Conservation (phyloP, 2,329 filamentous ascomycete species). For the Neofusicoccum ribis region DNA sequence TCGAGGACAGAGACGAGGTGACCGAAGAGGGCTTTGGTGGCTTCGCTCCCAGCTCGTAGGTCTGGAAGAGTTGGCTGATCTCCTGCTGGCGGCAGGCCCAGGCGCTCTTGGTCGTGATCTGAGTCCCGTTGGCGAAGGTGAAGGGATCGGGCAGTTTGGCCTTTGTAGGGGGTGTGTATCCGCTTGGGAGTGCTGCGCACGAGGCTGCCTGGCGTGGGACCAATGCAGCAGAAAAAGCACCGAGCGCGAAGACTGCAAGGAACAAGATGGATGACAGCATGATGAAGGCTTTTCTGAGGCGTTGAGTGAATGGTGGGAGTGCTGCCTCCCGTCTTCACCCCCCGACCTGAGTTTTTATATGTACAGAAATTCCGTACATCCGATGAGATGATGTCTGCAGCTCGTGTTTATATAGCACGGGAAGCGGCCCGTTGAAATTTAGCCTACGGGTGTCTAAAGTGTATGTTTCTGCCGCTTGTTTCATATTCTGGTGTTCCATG, state of each 20-base stretch:
- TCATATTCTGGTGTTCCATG: neutral
- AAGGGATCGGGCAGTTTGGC: conserved; percentile 41
- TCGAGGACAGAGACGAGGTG: conserved; percentile 33
- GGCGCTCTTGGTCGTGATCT: conserved; percentile 36
- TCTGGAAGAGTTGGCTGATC: conserved; percentile 37
- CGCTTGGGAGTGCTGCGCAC: conserved; percentile 26
- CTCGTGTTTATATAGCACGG: neutral
- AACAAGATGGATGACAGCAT: neutral
- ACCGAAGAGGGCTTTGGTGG: conserved; percentile 38
- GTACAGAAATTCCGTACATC: neutral
- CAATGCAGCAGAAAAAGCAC: neutral
- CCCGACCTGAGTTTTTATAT: neutral
- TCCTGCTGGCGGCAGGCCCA: conserved; percentile 41
- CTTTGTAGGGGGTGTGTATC: conserved; percentile 32
- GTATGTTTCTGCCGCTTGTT: neutral
- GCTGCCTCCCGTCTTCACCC: neutral
- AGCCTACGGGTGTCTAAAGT: neutral
- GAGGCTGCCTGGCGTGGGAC: neutral
- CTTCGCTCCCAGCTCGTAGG: conserved; percentile 39
- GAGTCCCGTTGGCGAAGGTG: conserved; percentile 38
- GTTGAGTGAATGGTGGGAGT: neutral
- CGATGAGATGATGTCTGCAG: neutral
- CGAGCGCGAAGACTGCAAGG: neutral
- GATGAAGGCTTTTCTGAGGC: neutral
- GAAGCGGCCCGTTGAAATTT: neutral